phyloP scores from a whole-genome alignment of 1,284 basidiomycete genomes.

The Trametes hirsuta region DNA sequence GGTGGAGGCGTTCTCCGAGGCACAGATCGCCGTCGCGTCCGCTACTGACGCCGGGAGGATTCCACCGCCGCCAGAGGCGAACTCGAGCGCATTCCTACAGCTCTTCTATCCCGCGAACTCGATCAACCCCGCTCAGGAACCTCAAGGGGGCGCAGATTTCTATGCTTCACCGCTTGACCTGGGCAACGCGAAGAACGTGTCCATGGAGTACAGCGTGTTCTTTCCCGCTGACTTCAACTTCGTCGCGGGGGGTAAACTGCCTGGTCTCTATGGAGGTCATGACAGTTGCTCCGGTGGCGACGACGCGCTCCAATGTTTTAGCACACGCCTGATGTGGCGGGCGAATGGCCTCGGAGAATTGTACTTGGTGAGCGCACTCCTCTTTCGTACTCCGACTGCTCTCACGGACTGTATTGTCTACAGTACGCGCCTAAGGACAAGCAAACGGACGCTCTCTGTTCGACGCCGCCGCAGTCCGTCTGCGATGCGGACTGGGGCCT shows the following conservation, averaged over 20 bases:
- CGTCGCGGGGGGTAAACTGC: conserved; percentile 72
- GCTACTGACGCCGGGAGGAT: conserved; percentile 11
- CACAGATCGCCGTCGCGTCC: conserved; percentile 8
- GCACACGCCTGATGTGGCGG: conserved; percentile 79
- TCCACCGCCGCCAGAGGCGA: conserved; percentile 20
- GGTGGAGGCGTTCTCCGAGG: conserved; percentile 7
- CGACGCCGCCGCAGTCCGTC: conserved; percentile 54
- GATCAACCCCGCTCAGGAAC: conserved; percentile 59
- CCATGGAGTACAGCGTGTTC: conserved; percentile 64
- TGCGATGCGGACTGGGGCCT: conserved; percentile 71
- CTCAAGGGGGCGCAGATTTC: conserved; percentile 70
- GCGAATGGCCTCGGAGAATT: conserved; percentile 62
- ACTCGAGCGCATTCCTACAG: conserved; percentile 44
- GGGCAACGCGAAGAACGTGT: conserved; percentile 50
- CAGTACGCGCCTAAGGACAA: conserved; percentile 64
- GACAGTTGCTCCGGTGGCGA: conserved; percentile 70
- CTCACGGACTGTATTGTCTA: neutral
- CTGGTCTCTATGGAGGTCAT: conserved; percentile 73
- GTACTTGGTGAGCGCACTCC: conserved; percentile 59
- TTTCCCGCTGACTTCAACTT: conserved; percentile 69
- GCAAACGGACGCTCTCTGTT: conserved; percentile 61
- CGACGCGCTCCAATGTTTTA: conserved; percentile 66
- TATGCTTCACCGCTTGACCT: conserved; percentile 64
- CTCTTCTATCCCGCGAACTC: conserved; percentile 67
- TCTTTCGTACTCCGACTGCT: neutral